Percentiles rank a stretch among this genome's conserved stretches.
These are phyloP conservation scores for Withania somnifera DNA, from an alignment of 305 asterid species.

Conservation along the genomic window DNA sequence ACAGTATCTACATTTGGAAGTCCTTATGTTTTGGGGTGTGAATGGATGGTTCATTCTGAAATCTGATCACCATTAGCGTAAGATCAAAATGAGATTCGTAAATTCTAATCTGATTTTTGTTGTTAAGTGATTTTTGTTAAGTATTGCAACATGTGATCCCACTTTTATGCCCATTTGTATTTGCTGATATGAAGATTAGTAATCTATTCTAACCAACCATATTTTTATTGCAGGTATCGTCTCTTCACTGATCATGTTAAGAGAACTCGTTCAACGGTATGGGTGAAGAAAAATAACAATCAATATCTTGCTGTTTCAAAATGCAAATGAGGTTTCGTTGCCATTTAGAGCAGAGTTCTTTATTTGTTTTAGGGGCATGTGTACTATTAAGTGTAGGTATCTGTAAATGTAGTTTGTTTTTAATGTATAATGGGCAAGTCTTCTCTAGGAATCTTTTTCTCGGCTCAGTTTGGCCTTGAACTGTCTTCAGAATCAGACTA, in stretches of 20 bases:
- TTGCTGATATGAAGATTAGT: background rate
- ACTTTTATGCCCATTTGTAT: background rate
- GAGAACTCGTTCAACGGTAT: constrained; percentile 62
- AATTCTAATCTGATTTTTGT: background rate
- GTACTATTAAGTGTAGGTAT: background rate
- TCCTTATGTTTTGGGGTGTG: background rate
- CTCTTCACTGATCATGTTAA: constrained; percentile 56
- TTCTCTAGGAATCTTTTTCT: background rate
- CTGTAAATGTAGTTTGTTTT: background rate
- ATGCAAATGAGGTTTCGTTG: constrained; percentile 10
- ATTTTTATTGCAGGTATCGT: constrained; percentile 44
- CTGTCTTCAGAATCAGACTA: background rate
- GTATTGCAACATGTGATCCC: background rate
- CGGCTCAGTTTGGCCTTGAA: background rate
- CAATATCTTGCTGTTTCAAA: constrained; percentile 24
- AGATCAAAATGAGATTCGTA: background rate
- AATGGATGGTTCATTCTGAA: background rate
- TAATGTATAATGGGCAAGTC: background rate
- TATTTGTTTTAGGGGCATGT: background rate
- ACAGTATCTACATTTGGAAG: background rate
- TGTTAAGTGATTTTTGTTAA: background rate
- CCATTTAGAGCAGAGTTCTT: background rate
- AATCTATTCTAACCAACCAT: background rate
- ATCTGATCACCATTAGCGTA: background rate
- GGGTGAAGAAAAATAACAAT: constrained; percentile 50